Percentiles rank a stretch among this genome's conserved stretches.
These are phyloP conservation scores for Eucalyptus lansdowneana DNA, from an alignment of 345 rosid species.

Conservation along the genomic window DNA sequence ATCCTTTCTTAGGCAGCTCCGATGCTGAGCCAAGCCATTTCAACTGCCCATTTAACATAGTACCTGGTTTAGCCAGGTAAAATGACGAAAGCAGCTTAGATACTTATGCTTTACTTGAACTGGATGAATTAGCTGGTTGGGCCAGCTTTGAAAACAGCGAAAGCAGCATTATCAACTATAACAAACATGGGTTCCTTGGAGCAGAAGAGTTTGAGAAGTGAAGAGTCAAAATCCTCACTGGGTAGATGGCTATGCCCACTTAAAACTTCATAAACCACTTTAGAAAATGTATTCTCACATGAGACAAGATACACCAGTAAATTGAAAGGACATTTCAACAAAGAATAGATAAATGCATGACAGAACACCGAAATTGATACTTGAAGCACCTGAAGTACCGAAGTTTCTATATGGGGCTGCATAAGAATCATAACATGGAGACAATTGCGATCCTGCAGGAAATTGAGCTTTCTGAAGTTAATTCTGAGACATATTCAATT, in stretches of 20 bases:
- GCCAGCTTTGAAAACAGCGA: background rate
- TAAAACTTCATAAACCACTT: background rate
- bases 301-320: background rate
- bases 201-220: background rate
- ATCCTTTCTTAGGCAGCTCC: background rate
- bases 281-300: background rate
- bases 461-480: constrained; percentile 2
- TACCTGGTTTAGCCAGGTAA: background rate
- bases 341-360: background rate
- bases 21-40: background rate
- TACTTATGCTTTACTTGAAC: background rate
- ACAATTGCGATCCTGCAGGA: constrained; percentile 54
- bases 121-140: background rate
- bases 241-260: background rate
- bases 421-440: constrained; percentile 57
- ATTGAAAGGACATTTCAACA: background rate
- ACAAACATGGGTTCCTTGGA: background rate
- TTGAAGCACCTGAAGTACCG: constrained; percentile 64
- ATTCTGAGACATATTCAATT: background rate
- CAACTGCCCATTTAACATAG: background rate
- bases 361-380: background rate
- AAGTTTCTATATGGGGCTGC: constrained; percentile 55
- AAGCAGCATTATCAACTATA: background rate
- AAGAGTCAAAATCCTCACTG: background rate
- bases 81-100: background rate